phyloP scores from a whole-genome alignment of 208 protist species.

The Leptomonas pyrrhocoris region DNA sequence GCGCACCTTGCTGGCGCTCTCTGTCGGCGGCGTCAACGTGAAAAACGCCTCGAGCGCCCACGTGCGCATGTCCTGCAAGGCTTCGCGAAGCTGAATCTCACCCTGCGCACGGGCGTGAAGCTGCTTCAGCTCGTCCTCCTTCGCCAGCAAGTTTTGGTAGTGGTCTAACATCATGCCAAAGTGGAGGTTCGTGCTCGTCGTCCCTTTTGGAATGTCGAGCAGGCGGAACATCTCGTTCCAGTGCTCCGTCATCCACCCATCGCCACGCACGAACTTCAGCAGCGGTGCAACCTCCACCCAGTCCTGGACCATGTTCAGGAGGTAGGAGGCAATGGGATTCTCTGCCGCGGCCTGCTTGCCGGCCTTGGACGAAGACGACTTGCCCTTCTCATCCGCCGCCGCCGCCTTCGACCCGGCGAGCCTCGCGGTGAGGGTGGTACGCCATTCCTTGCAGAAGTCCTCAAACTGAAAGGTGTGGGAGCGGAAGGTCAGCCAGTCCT shows the following conservation, averaged over 20 bases:
- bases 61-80: constrained; percentile 93
- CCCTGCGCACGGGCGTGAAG: constrained; percentile 92
- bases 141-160: constrained; percentile 72
- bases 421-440: constrained; percentile 39
- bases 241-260: constrained; percentile 96
- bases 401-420: constrained; percentile 2
- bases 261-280: constrained; percentile 93
- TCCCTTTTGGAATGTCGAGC: constrained; percentile 77
- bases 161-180: constrained; percentile 92
- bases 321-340: constrained; percentile 66
- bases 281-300: constrained; percentile 76
- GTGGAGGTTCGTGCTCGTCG: constrained; percentile 81
- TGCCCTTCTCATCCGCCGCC: neutral
- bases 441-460: constrained; percentile 94
- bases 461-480: constrained; percentile 92
- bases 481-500: constrained; percentile 97
- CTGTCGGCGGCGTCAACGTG: constrained; percentile 75
- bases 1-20: constrained; percentile 60
- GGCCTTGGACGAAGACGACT: constrained; percentile 10
- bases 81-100: constrained; percentile 95
- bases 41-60: constrained; percentile 93
- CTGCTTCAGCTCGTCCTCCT: constrained; percentile 90
- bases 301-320: constrained; percentile 70
- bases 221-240: constrained; percentile 95
- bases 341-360: neutral